A percentile compares a stretch with the other conserved stretches of the same genome.
Conservation (phyloP, 2,329 filamentous ascomycete species). For the Sporothrix globosa region DNA sequence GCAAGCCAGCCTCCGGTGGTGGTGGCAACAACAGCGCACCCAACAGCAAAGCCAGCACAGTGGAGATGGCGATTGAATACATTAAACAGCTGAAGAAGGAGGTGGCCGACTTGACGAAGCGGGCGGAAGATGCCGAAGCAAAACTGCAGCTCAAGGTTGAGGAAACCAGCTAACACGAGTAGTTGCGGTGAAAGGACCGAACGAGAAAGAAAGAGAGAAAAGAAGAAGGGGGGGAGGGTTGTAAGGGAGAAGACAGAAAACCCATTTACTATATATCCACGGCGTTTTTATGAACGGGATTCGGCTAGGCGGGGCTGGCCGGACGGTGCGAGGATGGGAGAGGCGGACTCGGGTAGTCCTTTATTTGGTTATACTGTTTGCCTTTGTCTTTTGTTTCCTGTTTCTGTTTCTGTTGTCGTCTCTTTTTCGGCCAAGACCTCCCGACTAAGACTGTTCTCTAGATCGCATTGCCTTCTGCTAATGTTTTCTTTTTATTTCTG, state of each 20-base stretch:
- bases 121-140: constrained; percentile 67
- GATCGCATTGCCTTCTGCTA: constrained; percentile 18
- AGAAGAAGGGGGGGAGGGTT: too few species aligned
- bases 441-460: background rate
- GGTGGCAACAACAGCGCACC: constrained; percentile 49
- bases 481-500: constrained; percentile 14
- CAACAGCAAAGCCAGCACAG: constrained; percentile 92
- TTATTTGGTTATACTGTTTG: background rate
- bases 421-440: background rate
- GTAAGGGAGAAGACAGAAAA: background rate
- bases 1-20: constrained; percentile 39
- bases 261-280: background rate
- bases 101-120: constrained; percentile 64
- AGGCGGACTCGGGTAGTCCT: background rate
- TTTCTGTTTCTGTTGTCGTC: background rate
- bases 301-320: background rate
- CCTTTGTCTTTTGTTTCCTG: background rate
- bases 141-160: constrained; percentile 48
- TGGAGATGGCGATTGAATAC: constrained; percentile 96
- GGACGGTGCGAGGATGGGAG: background rate
- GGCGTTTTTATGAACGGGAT: constrained; percentile 13
- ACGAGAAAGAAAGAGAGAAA: background rate
- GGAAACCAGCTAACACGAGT: constrained; percentile 1
- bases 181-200: background rate
- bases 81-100: constrained; percentile 83